Base-by-base conservation (phyloP, 2,329 filamentous ascomycete genomes). In the Cladosporium sp. region DNA sequence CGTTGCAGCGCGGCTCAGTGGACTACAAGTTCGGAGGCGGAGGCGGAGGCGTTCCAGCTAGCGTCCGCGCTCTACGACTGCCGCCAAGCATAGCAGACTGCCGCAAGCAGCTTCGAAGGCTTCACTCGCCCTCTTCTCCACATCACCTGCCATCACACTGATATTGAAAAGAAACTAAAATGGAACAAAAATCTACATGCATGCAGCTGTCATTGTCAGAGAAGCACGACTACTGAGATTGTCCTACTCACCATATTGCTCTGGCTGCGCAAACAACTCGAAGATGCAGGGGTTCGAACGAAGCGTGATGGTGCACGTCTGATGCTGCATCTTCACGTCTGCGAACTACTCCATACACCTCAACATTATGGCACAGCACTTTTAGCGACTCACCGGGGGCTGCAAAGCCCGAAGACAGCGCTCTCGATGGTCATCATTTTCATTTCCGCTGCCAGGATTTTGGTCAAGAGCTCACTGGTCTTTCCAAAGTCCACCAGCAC, bases 51-150 rank as follows among this genome's bases (percentile, higher is more conserved):
- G 21, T 46, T 46, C 31, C 14, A 55, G 29, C 52, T 57, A 37
- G 55, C 55, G 55, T 16, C 55, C 53, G 53, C n/a, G n/a, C 31
- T 31, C 31, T 33, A 7, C 18, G 8, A 29, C 28, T 21, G 52
- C 52, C 52, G 52, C 52, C 52, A 55, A 55, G 52, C 52, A 55
- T 55, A 55, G 52, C 52, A 55, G 52, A 46, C 8, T 35, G 40
- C n/a, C n/a, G 40, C 40, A 46, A 23, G 40, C 40, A 46, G 40
- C 40, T 26, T 26, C 23, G 23, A 26, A 26, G 23, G 23, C 23
- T 46, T 46, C 40, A 23, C n/a, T 46, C 8, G 21, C n/a, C n/a
- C n/a, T 46, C 40, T 46, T 21, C 40, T 21, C 21, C 40, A 21
- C 40, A 21, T 46, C 40, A 12, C 40, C n/a, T 21, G 1, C n/a